A percentile compares a stretch with the other conserved stretches of the same genome.
These are phyloP conservation scores for Helotiales sp. DNA, from an alignment of 2,329 filamentous ascomycete species.

Conservation along the genomic window DNA sequence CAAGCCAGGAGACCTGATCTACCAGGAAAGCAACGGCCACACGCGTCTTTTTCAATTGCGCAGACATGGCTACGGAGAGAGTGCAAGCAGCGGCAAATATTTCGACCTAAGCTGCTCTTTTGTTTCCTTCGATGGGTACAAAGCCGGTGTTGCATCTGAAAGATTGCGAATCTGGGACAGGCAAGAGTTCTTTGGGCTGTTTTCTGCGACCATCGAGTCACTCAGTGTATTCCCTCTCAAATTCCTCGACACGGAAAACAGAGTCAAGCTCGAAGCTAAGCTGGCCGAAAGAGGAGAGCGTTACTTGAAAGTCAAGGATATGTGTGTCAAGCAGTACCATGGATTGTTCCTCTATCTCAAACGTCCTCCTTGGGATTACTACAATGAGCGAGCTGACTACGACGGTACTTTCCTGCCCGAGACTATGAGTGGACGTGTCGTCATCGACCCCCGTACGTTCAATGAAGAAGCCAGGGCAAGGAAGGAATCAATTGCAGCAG, in stretches of 20 bases:
- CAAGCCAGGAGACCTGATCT: slow-evolving; percentile 25
- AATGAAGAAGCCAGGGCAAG: slow-evolving; percentile 24
- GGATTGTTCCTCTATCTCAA: slow-evolving; percentile 24
- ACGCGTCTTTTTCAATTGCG: slow-evolving; percentile 18
- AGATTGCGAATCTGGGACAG: slow-evolving; percentile 23
- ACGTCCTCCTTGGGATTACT: slow-evolving; percentile 27
- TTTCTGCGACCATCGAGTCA: slow-evolving; percentile 15
- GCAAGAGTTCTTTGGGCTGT: slow-evolving; percentile 23
- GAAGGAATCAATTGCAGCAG: slow-evolving; percentile 19
- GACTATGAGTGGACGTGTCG: slow-evolving; percentile 27
- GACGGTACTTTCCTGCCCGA: slow-evolving; percentile 25
- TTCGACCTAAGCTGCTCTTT: slow-evolving; percentile 24
- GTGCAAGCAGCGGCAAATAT: slow-evolving; percentile 19
- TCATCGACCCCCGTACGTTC: slow-evolving; percentile 28
- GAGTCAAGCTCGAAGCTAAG: neutral
- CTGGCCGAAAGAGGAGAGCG: slow-evolving; percentile 21
- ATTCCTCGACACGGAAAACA: slow-evolving; percentile 9
- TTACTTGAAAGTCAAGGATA: slow-evolving; percentile 22
- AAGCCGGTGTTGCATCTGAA: slow-evolving; percentile 18
- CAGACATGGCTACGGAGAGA: slow-evolving; percentile 23
- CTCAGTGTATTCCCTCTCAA: slow-evolving; percentile 19
- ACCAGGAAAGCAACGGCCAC: slow-evolving; percentile 17
- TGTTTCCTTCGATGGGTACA: slow-evolving; percentile 21
- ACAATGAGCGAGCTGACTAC: slow-evolving; percentile 23
- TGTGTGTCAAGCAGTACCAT: slow-evolving; percentile 25